Conservation (phyloP, 768 basidiomycete species). For the Leccinum barrowsii region DNA sequence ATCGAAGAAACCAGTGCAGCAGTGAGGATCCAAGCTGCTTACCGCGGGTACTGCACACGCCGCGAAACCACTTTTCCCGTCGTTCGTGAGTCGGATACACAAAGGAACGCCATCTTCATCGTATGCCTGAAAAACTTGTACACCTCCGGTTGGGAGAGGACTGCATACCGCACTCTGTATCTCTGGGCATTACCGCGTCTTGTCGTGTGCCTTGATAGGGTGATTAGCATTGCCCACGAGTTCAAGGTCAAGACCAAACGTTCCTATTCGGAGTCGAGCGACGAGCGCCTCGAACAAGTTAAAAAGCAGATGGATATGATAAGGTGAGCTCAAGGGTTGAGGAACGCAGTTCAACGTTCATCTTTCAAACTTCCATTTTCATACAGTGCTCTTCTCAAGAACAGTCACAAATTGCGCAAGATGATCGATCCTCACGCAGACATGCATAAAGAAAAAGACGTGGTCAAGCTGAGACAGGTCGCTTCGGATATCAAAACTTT, state of each 20-base stretch:
- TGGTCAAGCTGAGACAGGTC: conserved; percentile 23
- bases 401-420: conserved; percentile 26
- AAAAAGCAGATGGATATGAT: conserved; percentile 27
- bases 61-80: conserved; percentile 3
- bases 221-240: conserved; percentile 21
- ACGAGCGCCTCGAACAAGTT: conserved; percentile 37
- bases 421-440: conserved; percentile 29
- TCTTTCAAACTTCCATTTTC: neutral
- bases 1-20: conserved; percentile 24
- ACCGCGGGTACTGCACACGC: conserved; percentile 10
- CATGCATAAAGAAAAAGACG: conserved; percentile 26
- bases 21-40: conserved; percentile 18
- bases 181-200: conserved; percentile 38
- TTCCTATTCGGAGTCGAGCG: conserved; percentile 23
- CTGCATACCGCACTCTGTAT: conserved; percentile 36
- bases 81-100: conserved; percentile 15
- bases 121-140: conserved; percentile 28
- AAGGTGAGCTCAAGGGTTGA: conserved; percentile 25
- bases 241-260: conserved; percentile 34
- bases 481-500: conserved; percentile 29
- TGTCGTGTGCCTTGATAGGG: conserved; percentile 38
- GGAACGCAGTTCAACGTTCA: neutral
- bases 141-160: conserved; percentile 26
- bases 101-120: conserved; percentile 23
- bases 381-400: conserved; percentile 27